Conservation (phyloP, 179 eudicot species). For the Camellia oleifera region DNA sequence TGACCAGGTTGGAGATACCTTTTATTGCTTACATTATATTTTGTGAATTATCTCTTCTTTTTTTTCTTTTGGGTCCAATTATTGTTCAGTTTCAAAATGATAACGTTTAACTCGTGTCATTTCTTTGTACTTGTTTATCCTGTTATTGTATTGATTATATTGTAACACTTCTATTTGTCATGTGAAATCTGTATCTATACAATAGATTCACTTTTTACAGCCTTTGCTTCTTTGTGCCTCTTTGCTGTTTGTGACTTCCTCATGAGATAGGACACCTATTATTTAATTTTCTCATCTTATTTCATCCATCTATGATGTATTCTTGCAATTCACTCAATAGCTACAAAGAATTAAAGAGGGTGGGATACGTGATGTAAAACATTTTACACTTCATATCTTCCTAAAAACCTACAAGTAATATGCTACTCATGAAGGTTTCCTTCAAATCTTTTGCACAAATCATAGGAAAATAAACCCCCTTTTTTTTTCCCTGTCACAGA, state of each 20-base stretch:
- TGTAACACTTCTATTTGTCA: not conserved
- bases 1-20: conserved; percentile 37
- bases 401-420: not conserved
- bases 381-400: not conserved
- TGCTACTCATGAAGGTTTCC: not conserved
- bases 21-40: conserved; percentile 21
- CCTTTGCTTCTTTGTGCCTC: not conserved
- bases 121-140: conserved; percentile 1
- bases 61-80: not conserved
- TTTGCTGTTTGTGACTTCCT: not conserved
- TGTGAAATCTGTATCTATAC: not conserved
- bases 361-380: too few relatives aligned
- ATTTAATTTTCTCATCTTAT: not conserved
- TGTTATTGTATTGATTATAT: not conserved
- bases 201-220: not conserved
- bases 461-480: too few relatives aligned
- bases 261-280: not conserved
- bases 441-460: not conserved
- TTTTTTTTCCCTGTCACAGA: too few relatives aligned
- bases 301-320: not conserved
- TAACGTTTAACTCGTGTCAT: not conserved
- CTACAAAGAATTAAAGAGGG: not conserved
- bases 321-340: not conserved
- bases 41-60: conserved; percentile 8
- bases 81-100: not conserved